Base-by-base conservation (phyloP, 2,329 filamentous ascomycete genomes). In the Camillea tinctor region DNA sequence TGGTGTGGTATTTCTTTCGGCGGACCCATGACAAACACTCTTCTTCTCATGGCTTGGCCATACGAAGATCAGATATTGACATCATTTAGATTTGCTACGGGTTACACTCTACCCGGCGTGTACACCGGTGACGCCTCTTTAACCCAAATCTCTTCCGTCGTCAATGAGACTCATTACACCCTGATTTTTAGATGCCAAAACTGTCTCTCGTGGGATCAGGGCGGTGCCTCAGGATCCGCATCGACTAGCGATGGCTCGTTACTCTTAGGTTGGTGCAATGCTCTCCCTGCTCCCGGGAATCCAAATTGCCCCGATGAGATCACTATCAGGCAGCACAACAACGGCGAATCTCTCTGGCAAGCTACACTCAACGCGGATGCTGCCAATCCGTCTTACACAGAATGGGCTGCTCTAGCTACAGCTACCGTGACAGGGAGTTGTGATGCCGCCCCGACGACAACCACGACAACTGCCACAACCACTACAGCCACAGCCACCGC, bases 151-250 rank as follows among this genome's bases (percentile, higher is more conserved):
- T 84, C 81, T 15, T 81, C 82, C 15, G 80, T 76, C 23, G 77
- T 89, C 59, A 88, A 82, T 66, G 77, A 79, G 17, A 85, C 82
- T 23, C 76, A 83, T 64, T 91, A 84, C 71, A 82, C 82, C 52
- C 70, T 89, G 53, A 80, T 89, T n/a, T 91, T 88, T 75, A 81
- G 85, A 52, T 91, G 88, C 73, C 73, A 86, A 64, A 79, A 80
- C 64, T 87, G 84, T 70, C 75, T 85, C 21, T 67, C 76, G 1
- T 87, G 84, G 81, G 74, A 82, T 64, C 77, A 84, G 49, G 76
- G 79, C 23, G 80, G 80, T 3, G 74, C 75, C 40, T 74, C 72
- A 1, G 77, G 77, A 0, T 76, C 74, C 2, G 76, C 77, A 1
- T 76, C 76, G 3, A 85, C 83, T 13, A 80, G 74, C 52, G 67